phyloP scores from a whole-genome alignment of 306 rosid genomes.

The Datisca glomerata region DNA sequence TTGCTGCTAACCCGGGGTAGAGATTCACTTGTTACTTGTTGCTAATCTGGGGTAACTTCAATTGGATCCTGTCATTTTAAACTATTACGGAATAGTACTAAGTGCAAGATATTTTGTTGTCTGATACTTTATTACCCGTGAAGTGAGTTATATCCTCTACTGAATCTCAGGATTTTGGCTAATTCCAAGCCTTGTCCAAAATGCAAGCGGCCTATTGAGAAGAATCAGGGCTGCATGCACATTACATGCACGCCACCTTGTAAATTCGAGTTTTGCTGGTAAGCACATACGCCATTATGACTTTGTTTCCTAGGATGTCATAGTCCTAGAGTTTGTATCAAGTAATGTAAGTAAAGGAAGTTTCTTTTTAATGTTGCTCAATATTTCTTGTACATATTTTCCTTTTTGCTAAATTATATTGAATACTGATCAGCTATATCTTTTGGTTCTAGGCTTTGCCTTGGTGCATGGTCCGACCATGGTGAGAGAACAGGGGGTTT shows the following conservation, averaged over 20 bases:
- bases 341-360: background rate
- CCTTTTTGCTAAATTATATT: too few species aligned
- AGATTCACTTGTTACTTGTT: too few species aligned
- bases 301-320: too few species aligned
- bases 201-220: slow-evolving; percentile 87
- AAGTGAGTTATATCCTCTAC: too few species aligned
- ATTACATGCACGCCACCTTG: slow-evolving; percentile 90
- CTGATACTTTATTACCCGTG: too few species aligned
- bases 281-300: too few species aligned
- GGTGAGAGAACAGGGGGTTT: slow-evolving; percentile 94
- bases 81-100: too few species aligned
- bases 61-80: too few species aligned
- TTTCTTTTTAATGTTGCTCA: background rate
- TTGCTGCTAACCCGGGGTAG: too few species aligned
- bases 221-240: slow-evolving; percentile 93
- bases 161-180: slow-evolving; percentile 50
- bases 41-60: too few species aligned
- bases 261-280: slow-evolving; percentile 91
- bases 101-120: slow-evolving; percentile 3
- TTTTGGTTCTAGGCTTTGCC: slow-evolving; percentile 80
- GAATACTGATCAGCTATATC: too few species aligned
- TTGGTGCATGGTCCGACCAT: slow-evolving; percentile 90
- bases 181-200: slow-evolving; percentile 85
- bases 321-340: too few species aligned
- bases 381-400: slow-evolving; percentile 3